These are phyloP conservation scores for Cercophora samala DNA, from an alignment of 495 filamentous ascomycete genomes.

Conservation along the genomic window DNA sequence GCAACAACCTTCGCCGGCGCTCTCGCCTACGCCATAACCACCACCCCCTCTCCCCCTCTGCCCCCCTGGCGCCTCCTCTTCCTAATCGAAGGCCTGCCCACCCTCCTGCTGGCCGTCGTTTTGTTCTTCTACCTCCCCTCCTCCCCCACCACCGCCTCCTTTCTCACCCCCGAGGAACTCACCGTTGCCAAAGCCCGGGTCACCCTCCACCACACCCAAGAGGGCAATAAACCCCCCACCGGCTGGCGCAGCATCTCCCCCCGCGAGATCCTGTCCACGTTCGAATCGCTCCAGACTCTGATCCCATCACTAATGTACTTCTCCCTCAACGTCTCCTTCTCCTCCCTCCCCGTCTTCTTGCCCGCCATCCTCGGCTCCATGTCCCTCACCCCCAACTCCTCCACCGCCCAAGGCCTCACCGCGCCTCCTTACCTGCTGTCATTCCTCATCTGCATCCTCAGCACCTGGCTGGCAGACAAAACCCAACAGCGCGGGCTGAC, in stretches of 20 bases:
- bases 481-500: conserved; percentile 67
- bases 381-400: conserved; percentile 61
- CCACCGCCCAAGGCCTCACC: conserved; percentile 67
- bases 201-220: conserved; percentile 48
- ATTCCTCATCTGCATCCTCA: conserved; percentile 64
- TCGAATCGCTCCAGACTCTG: conserved; percentile 59
- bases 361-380: conserved; percentile 77
- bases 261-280: conserved; percentile 55
- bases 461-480: conserved; percentile 70
- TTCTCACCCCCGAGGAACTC: conserved; percentile 69
- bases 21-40: conserved; percentile 79
- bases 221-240: conserved; percentile 48
- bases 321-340: conserved; percentile 64
- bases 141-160: conserved; percentile 63
- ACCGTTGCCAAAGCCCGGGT: conserved; percentile 59
- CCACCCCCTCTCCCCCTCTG: conserved; percentile 55
- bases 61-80: conserved; percentile 80
- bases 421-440: conserved; percentile 78
- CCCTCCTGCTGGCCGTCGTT: conserved; percentile 59
- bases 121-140: conserved; percentile 71
- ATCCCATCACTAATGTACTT: conserved; percentile 48
- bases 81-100: conserved; percentile 77
- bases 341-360: conserved; percentile 84
- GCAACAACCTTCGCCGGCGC: conserved; percentile 82
- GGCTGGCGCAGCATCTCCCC: conserved; percentile 53